Conservation (phyloP, 352 stramenopile species). For the Thalassiosira mediterranea region DNA sequence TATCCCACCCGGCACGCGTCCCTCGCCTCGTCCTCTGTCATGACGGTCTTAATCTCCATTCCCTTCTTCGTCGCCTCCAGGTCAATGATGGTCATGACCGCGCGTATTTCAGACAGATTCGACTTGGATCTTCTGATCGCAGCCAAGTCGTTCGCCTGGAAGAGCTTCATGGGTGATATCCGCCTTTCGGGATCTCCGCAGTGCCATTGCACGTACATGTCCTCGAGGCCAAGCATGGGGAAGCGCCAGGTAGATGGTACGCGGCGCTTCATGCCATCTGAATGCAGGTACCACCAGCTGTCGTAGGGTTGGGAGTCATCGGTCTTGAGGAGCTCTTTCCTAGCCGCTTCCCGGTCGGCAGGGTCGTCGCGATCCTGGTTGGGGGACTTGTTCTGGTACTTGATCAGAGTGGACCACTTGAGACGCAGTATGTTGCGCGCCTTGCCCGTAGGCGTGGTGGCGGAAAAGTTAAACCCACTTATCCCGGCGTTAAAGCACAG, state of each 20-base stretch:
- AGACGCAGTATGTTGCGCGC: slow-evolving; percentile 17
- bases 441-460: slow-evolving; percentile 16
- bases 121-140: slow-evolving; percentile 1
- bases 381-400: slow-evolving; percentile 6
- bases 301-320: not conserved
- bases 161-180: slow-evolving; percentile 22
- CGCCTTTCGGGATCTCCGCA: slow-evolving; percentile 6
- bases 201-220: slow-evolving; percentile 36
- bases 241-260: slow-evolving; percentile 30
- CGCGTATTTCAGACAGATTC: slow-evolving; percentile 17
- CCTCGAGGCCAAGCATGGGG: slow-evolving; percentile 26
- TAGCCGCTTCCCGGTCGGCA: not conserved
- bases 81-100: slow-evolving; percentile 17
- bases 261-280: slow-evolving; percentile 17
- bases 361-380: not conserved
- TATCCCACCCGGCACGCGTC: not conserved
- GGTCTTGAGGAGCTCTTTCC: not conserved
- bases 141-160: not conserved
- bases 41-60: slow-evolving; percentile 5
- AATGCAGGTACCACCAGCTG: slow-evolving; percentile 27
- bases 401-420: slow-evolving; percentile 28
- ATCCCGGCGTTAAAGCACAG: slow-evolving; percentile 10
- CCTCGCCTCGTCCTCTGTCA: slow-evolving; percentile 5
- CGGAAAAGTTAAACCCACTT: slow-evolving; percentile 4
- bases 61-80: slow-evolving; percentile 3